Evolutionary conservation across 345 rosid genomes (phyloP), one percentile per base, ranked within the genome.

Genomic region (Melastoma malabathricum): DNA sequence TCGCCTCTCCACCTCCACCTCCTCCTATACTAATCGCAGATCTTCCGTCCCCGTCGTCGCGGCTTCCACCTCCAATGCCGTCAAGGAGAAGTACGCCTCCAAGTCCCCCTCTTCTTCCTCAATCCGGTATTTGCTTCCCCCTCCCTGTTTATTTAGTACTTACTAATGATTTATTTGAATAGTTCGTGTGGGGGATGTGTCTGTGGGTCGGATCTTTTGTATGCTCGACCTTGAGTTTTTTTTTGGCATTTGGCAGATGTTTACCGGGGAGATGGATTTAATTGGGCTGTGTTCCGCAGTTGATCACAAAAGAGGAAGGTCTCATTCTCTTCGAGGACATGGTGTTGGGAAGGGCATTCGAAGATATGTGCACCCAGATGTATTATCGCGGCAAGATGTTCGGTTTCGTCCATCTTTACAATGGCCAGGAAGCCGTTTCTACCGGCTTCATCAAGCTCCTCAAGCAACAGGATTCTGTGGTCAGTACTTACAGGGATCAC

Each of bases 321-420:
- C 57, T 79, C 66, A 75, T 48, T 55, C 58, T 73, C 5, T 79
- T 73, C 43, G 79, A 79, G 66, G 84, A 79, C 60, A 68, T 79
- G 81, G 51, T 75, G 3, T 46, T 73, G 65, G 77, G 84, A 14
- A 73, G 84, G 60, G 7, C 62, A 13, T 79, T 73, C 50, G 84
- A 79, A 67, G 84, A 79, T 62, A 78, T 72, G 84, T 75, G 84
- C 62, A 81, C 84, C 48, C 84, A 78, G 70, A 75, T 78, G 80
- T 72, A 75, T 44, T 75, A 72, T 57, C 63, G 84, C 43, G 80
- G 80, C 48, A 72, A 78, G 55, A 77, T 77, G 83, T 78, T 78
- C 60, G 83, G 80, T 15, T 77, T 77, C 51, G 83, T 77, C 50
- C 83, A 74, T 62, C 77, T 77, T 43, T 77, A 77, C 67, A 74